Evolutionary conservation across 495 filamentous ascomycete species (phyloP), one percentile per base, ranked within the genome.

Genomic region (Clavariopsis aquatica): DNA sequence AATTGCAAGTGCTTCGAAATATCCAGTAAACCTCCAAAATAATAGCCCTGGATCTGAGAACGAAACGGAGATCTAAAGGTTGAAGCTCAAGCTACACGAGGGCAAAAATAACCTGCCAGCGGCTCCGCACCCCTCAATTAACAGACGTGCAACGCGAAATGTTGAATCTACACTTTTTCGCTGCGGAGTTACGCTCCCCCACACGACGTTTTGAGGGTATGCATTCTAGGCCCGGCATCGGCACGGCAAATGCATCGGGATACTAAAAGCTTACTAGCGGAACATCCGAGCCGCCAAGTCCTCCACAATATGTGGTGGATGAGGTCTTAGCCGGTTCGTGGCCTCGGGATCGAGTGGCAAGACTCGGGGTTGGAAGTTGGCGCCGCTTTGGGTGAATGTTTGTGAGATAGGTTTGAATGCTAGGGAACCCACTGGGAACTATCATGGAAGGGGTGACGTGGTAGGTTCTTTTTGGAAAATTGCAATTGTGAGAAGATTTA

Each of bases 41-140:
- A 10, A 7, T 24, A 22, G 19, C 19, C 2, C 20, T 24, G 24
- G 47, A 13, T 2, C 9, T 19, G 34, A 54, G 26, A 36, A 7
- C 20, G 24, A 23, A 28, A 31, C 12, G 20, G 2, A 23, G 20
- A 49, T 6, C 47, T 27, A 9, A 17, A 43, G 13, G n/a, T 10
- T 43, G 38, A 10, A 43, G 12, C 38, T 15, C 38, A 43, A 43
- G 38, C 38, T 43, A 17, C n/a, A 43, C 5, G n/a, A 17, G 9
- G 17, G 8, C 4, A 31, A 36, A 27, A 6, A 6, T 26, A 36
- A 55, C 22, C 36, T 60, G 47, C 29, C 34, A 36, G 55, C 63
- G 63, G 56, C 63, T 66, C 63, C 63, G 51, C 63, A 66, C 53
- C 17, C 38, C 36, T 60, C 47, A 53, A 65, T 59, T 17, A 56